Percentiles rank a stretch among this genome's conserved stretches.
Conservation (phyloP, 164 flowering plant genomes). For the Piper betle region DNA sequence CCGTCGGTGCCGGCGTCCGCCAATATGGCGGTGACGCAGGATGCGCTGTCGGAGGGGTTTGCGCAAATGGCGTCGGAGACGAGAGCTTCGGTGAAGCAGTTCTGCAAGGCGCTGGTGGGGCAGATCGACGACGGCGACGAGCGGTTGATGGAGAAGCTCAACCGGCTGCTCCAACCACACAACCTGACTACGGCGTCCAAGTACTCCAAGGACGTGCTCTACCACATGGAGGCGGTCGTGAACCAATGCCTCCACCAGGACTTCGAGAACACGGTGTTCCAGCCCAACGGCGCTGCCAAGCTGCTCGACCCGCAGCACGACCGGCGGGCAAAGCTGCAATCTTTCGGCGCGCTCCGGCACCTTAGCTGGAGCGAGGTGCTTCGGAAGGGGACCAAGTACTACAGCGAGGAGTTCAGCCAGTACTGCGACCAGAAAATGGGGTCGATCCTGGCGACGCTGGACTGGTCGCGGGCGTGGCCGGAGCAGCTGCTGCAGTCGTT, state of each 20-base stretch:
- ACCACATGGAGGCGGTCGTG: conserved; percentile 78
- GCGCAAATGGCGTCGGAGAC: conserved; percentile 85
- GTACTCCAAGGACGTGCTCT: conserved; percentile 49
- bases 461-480: conserved; percentile 85
- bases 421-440: conserved; percentile 96
- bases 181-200: conserved; percentile 48
- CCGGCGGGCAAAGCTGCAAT: conserved; percentile 50
- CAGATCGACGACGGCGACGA: conserved; percentile 56
- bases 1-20: conserved; percentile 31
- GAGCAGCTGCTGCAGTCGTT: conserved; percentile 86
- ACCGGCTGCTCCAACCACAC: conserved; percentile 56
- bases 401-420: conserved; percentile 87
- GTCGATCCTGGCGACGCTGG: conserved; percentile 46
- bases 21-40: conserved; percentile 47
- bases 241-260: conserved; percentile 77
- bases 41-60: conserved; percentile 84
- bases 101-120: conserved; percentile 49
- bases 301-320: conserved; percentile 58
- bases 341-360: conserved; percentile 61
- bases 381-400: conserved; percentile 79
- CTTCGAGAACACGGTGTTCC: conserved; percentile 72
- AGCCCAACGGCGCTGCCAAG: conserved; percentile 65
- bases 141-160: conserved; percentile 39
- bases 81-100: conserved; percentile 69
- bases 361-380: conserved; percentile 90